Percentiles rank a stretch among this genome's conserved stretches.
These are phyloP conservation scores for Flagelloscypha sp. DNA, from an alignment of 768 basidiomycete species.

Conservation along the genomic window DNA sequence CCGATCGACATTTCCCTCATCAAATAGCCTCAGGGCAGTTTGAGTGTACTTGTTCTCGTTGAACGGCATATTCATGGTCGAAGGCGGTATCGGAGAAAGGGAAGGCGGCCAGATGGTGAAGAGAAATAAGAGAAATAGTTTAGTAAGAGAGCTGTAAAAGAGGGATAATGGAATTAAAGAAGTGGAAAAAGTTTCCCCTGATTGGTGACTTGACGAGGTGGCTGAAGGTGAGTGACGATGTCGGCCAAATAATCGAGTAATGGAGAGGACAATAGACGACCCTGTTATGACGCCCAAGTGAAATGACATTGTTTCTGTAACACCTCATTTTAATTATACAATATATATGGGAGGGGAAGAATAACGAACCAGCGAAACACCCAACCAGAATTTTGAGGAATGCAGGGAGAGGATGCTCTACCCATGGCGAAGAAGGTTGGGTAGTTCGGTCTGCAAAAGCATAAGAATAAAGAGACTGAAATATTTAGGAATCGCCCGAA, in stretches of 20 bases:
- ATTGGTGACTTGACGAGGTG: no score
- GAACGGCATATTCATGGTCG: slow-evolving; percentile 17
- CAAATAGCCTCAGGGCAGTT: slow-evolving; percentile 45
- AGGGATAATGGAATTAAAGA: slow-evolving; percentile 72
- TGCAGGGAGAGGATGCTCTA: slow-evolving; percentile 34
- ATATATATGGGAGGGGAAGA: neutral
- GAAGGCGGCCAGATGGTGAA: slow-evolving; percentile 73
- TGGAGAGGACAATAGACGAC: slow-evolving; percentile 41
- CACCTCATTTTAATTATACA: neutral
- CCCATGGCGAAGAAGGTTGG: slow-evolving; percentile 40
- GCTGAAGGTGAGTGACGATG: slow-evolving; percentile 4
- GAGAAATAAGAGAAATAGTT: slow-evolving; percentile 75
- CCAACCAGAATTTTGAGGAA: slow-evolving; percentile 59
- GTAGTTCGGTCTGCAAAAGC: slow-evolving; percentile 28
- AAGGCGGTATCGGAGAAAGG: slow-evolving; percentile 15
- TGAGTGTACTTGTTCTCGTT: slow-evolving; percentile 27
- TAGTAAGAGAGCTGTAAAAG: slow-evolving; percentile 78
- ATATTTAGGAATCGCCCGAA: neutral
- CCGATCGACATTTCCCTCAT: slow-evolving; percentile 68
- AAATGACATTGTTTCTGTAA: slow-evolving; percentile 65
- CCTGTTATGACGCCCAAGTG: slow-evolving; percentile 57
- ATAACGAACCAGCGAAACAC: slow-evolving; percentile 47
- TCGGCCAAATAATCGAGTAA: slow-evolving; percentile 1
- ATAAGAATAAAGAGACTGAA: no score
- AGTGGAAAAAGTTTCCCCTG: slow-evolving; percentile 22